Evolutionary conservation across 2,329 filamentous ascomycete genomes (phyloP).

Genomic region (Trichoderma sp.): DNA sequence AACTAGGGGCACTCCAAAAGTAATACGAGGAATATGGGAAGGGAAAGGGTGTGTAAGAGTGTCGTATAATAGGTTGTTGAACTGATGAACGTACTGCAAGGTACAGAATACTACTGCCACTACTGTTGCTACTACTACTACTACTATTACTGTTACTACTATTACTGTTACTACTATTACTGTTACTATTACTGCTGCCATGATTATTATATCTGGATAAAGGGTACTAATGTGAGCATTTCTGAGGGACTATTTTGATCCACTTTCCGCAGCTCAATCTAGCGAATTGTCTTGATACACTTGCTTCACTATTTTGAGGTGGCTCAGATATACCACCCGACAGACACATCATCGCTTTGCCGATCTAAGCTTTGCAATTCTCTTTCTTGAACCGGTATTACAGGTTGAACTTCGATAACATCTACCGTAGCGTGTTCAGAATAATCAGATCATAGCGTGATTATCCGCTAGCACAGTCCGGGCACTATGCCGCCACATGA

Average conservation of each 20-base stretch:
- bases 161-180: no score
- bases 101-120: not conserved
- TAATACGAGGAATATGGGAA: not conserved
- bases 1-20: not conserved
- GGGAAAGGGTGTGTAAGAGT: not conserved
- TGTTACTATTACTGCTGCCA: no score
- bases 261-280: not conserved
- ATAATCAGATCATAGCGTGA: not conserved
- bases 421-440: no score
- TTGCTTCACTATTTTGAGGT: not conserved
- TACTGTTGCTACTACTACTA: no score
- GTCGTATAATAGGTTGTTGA: not conserved
- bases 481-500: not conserved
- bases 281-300: not conserved
- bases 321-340: no score
- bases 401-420: no score
- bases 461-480: not conserved
- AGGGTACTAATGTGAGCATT: not conserved
- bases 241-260: not conserved
- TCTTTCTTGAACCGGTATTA: not conserved
- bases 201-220: not conserved
- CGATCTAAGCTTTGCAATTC: no score
- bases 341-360: no score
- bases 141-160: no score
- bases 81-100: not conserved